Percentiles rank a stretch among this genome's conserved stretches.
Conservation (phyloP, 495 filamentous ascomycete genomes). For the Podospora didyma region DNA sequence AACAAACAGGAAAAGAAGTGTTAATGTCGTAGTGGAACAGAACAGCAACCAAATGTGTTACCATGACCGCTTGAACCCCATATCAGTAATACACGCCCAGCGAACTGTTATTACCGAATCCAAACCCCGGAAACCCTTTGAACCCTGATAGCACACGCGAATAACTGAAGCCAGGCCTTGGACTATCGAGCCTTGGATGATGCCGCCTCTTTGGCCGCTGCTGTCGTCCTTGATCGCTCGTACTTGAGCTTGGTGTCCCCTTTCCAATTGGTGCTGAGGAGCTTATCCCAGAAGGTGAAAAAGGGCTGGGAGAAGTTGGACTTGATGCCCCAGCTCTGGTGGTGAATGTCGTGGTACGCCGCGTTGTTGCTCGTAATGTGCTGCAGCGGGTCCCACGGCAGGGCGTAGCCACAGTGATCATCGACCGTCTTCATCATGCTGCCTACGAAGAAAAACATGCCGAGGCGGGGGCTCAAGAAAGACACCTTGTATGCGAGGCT, state of each 20-base stretch:
- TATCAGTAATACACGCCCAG: slow-evolving; percentile 11
- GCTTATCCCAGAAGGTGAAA: slow-evolving; percentile 79
- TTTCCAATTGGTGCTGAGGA: slow-evolving; percentile 69
- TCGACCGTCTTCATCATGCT: slow-evolving; percentile 94
- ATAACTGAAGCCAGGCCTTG: not conserved
- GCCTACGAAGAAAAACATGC: slow-evolving; percentile 78
- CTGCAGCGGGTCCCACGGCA: slow-evolving; percentile 94
- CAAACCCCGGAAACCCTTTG: not conserved
- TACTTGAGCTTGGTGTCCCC: slow-evolving; percentile 50
- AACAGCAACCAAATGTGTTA: not conserved
- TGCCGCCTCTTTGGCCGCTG: slow-evolving; percentile 31
- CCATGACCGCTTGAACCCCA: not conserved
- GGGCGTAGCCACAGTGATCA: slow-evolving; percentile 93
- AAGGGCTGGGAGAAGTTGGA: slow-evolving; percentile 73
- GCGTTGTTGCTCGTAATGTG: slow-evolving; percentile 89
- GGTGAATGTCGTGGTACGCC: slow-evolving; percentile 94
- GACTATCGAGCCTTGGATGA: slow-evolving; percentile 5
- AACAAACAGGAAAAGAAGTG: not conserved
- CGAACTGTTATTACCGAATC: slow-evolving; percentile 6
- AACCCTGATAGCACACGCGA: not conserved
- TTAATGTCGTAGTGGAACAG: not conserved
- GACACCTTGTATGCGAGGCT: slow-evolving; percentile 74
- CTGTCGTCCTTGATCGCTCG: slow-evolving; percentile 33
- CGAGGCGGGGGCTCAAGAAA: slow-evolving; percentile 72
- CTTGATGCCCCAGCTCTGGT: slow-evolving; percentile 99